Conservation (phyloP, 768 basidiomycete genomes). For the Suillus clintonianus region DNA sequence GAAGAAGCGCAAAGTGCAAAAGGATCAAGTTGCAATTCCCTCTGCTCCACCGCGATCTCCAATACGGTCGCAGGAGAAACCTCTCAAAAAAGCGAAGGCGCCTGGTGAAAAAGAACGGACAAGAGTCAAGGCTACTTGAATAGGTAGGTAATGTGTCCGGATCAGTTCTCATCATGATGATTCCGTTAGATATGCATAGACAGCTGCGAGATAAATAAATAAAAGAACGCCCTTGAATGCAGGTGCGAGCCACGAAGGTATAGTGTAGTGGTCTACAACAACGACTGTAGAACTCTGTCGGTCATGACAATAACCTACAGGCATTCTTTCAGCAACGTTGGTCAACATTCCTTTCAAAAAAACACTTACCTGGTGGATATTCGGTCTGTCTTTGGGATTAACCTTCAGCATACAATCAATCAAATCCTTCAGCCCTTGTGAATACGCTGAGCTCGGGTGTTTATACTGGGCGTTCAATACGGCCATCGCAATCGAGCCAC, state of each 20-base stretch:
- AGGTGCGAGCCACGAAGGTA: background rate
- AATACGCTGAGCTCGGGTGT: constrained; percentile 86
- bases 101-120: background rate
- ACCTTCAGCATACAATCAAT: constrained; percentile 85
- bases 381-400: constrained; percentile 80
- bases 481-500: constrained; percentile 97
- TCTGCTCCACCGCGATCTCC: background rate
- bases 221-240: background rate
- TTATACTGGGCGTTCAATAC: constrained; percentile 92
- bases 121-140: background rate
- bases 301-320: constrained; percentile 67
- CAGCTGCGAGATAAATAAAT: background rate
- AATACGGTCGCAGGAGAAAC: background rate
- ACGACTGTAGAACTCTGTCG: constrained; percentile 60
- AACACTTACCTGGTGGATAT: constrained; percentile 73
- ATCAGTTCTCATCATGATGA: background rate
- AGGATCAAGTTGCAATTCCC: background rate
- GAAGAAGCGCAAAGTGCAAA: background rate
- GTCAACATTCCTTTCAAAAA: background rate
- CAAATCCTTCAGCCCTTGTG: constrained; percentile 76
- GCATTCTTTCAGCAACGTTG: constrained; percentile 6
- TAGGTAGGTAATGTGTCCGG: background rate
- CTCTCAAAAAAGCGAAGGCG: background rate
- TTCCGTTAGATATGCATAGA: constrained; percentile 1
- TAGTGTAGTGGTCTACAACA: constrained; percentile 39